These are phyloP conservation scores for Tolypocladium ophioglossoides DNA, from an alignment of 2,329 filamentous ascomycete species.

Conservation along the genomic window DNA sequence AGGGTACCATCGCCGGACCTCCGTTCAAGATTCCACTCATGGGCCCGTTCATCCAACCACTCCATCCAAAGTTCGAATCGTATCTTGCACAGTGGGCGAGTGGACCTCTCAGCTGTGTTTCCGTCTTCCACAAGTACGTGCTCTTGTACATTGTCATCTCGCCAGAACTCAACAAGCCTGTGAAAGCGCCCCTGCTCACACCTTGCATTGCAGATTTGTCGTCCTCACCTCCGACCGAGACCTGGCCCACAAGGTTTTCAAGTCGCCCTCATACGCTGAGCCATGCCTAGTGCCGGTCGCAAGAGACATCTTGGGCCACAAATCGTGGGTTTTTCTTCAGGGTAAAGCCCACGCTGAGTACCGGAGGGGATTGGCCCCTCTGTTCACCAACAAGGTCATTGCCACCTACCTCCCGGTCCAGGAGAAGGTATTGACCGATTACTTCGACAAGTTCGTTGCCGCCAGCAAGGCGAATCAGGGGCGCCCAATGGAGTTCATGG, in stretches of 20 bases:
- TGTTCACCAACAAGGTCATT: constrained; percentile 88
- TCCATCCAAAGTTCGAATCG: constrained; percentile 85
- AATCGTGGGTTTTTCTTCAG: constrained; percentile 97
- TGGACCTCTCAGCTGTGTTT: constrained; percentile 88
- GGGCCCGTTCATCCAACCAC: constrained; percentile 89
- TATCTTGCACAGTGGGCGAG: constrained; percentile 91
- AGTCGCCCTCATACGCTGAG: constrained; percentile 84
- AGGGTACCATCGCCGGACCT: constrained; percentile 67
- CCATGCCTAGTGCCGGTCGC: constrained; percentile 90
- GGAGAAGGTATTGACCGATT: constrained; percentile 82
- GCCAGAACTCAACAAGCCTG: too few relatives aligned
- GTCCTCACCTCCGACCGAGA: constrained; percentile 93
- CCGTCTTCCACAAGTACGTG: constrained; percentile 91
- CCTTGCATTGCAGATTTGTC: constrained; percentile 76
- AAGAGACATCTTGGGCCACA: constrained; percentile 85
- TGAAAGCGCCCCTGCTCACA: too few relatives aligned
- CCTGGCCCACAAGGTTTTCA: constrained; percentile 94
- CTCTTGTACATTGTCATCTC: too few relatives aligned
- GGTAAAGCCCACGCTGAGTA: constrained; percentile 93
- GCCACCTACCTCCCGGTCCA: constrained; percentile 83
- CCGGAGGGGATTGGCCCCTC: constrained; percentile 87
- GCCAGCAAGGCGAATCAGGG: constrained; percentile 62
- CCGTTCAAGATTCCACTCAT: constrained; percentile 74
- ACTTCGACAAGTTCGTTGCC: constrained; percentile 70
- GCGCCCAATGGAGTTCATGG: constrained; percentile 82